Conservation (phyloP, 2,329 filamentous ascomycete species). For the Colletotrichum sp. region DNA sequence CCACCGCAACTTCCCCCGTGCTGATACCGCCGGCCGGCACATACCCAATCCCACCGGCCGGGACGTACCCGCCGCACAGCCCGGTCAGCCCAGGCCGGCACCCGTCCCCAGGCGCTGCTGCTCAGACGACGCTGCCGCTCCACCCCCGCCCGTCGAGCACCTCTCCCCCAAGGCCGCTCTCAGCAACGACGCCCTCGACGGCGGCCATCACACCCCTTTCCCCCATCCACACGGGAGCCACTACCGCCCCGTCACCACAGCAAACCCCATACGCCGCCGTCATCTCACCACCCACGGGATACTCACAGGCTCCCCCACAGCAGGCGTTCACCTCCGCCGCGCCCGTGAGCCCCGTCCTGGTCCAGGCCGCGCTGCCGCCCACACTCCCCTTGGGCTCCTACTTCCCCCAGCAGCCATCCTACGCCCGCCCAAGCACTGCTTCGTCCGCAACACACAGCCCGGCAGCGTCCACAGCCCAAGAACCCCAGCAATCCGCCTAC, state of each 20-base stretch:
- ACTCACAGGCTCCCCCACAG: background rate
- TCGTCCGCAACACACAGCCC: background rate
- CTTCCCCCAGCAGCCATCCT: slow-evolving; percentile 14
- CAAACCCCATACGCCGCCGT: background rate
- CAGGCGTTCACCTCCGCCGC: background rate
- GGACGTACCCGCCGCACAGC: background rate
- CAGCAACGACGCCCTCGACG: background rate
- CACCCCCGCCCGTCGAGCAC: background rate
- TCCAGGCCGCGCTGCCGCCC: slow-evolving; percentile 4
- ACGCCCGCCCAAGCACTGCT: background rate
- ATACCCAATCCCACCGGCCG: background rate
- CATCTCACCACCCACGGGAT: background rate
- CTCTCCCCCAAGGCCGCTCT: background rate
- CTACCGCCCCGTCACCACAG: background rate
- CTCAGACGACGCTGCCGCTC: background rate
- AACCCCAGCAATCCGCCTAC: background rate
- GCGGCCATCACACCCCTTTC: background rate
- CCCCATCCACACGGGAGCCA: background rate
- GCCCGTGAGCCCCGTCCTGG: background rate
- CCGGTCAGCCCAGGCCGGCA: background rate
- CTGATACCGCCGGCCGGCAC: background rate
- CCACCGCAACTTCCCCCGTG: background rate
- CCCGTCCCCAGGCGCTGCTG: background rate
- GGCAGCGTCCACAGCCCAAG: background rate
- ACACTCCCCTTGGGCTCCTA: slow-evolving; percentile 7